Conservation (phyloP, 345 rosid genomes). For the Camelina hispida region DNA sequence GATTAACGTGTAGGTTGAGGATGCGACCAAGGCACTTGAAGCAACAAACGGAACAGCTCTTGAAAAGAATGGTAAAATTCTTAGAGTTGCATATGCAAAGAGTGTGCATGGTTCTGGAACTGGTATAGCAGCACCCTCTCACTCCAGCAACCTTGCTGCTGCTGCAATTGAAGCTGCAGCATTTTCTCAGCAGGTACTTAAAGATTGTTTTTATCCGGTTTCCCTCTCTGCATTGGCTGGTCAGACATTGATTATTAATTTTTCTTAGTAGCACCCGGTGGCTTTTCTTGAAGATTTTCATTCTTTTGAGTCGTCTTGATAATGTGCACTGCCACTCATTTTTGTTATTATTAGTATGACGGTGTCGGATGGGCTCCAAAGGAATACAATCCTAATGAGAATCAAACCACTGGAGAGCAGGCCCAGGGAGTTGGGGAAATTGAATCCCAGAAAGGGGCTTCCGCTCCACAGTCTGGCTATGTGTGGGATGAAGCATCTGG, state of each 20-base stretch:
- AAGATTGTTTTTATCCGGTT: constrained; percentile 20
- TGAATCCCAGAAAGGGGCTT: constrained; percentile 57
- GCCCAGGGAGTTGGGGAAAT: constrained; percentile 52
- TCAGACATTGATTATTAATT: constrained; percentile 2
- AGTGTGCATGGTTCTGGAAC: constrained; percentile 92
- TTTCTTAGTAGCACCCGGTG: not conserved
- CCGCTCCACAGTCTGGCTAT: constrained; percentile 82
- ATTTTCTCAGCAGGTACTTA: constrained; percentile 88
- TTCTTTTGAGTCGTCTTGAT: constrained; percentile 12
- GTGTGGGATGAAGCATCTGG: constrained; percentile 99
- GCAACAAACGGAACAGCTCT: constrained; percentile 85
- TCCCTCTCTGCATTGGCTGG: constrained; percentile 22
- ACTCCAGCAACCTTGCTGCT: constrained; percentile 95
- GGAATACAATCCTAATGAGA: constrained; percentile 89
- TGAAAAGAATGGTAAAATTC: constrained; percentile 90
- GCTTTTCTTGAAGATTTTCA: constrained; percentile 11
- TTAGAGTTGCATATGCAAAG: constrained; percentile 96
- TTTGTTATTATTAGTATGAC: constrained; percentile 63
- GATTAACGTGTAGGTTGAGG: constrained; percentile 68
- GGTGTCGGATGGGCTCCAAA: constrained; percentile 98
- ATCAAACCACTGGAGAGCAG: constrained; percentile 57
- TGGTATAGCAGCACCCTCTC: constrained; percentile 69
- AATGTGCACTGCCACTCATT: constrained; percentile 7
- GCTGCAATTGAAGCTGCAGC: constrained; percentile 99
- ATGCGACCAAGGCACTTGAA: constrained; percentile 91